Conservation (phyloP, 2,329 filamentous ascomycete species). For the Penicillium aurantiogriseum region DNA sequence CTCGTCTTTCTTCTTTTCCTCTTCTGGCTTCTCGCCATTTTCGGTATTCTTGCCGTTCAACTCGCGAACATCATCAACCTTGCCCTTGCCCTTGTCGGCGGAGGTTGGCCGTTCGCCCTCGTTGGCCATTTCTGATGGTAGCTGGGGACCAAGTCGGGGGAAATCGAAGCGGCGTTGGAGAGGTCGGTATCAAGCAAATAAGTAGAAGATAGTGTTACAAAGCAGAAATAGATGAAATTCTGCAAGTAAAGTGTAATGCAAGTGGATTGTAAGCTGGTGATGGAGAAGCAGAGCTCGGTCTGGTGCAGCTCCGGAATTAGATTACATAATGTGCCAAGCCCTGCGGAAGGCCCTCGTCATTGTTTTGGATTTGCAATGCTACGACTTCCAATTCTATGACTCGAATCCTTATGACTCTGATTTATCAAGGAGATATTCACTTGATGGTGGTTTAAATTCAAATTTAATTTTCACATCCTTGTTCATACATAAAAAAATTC, state of each 20-base stretch:
- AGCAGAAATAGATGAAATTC: slow-evolving; percentile 16
- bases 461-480: too few species aligned
- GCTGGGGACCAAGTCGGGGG: slow-evolving; percentile 30
- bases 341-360: slow-evolving; percentile 20
- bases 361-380: slow-evolving; percentile 15
- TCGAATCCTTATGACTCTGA: not conserved
- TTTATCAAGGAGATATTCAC: not conserved
- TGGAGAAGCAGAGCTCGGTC: slow-evolving; percentile 26
- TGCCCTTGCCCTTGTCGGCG: slow-evolving; percentile 94
- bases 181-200: slow-evolving; percentile 1
- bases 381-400: not conserved
- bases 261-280: slow-evolving; percentile 29
- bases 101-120: slow-evolving; percentile 82
- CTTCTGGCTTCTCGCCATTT: slow-evolving; percentile 68
- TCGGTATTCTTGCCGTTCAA: slow-evolving; percentile 53
- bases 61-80: slow-evolving; percentile 70
- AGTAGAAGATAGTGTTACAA: slow-evolving; percentile 10
- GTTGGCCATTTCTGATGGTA: slow-evolving; percentile 72
- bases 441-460: not conserved
- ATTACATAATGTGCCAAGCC: slow-evolving; percentile 26
- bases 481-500: not conserved
- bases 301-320: slow-evolving; percentile 23
- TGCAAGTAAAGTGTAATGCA: slow-evolving; percentile 21
- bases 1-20: slow-evolving; percentile 73
- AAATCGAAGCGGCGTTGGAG: slow-evolving; percentile 9